Percentiles rank a stretch among this genome's conserved stretches.
Conservation (phyloP, 2,329 filamentous ascomycete species). For the Colletotrichum sublineola region DNA sequence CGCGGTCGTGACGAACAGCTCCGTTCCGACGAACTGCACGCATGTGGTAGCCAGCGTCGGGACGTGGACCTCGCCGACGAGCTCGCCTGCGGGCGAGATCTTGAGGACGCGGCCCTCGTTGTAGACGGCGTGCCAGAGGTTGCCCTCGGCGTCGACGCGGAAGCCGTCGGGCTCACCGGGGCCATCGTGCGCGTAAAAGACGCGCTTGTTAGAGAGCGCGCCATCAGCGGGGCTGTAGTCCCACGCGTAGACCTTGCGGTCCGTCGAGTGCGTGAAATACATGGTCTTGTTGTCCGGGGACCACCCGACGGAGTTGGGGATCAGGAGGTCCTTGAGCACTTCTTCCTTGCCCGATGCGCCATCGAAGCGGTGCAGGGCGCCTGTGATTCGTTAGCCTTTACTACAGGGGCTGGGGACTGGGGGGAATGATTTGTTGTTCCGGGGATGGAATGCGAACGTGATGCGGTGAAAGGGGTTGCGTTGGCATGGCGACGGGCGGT, state of each 20-base stretch:
- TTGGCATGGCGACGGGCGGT: slow-evolving; percentile 11
- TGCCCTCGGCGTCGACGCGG: slow-evolving; percentile 85
- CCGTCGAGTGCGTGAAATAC: slow-evolving; percentile 86
- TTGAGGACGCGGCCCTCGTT: slow-evolving; percentile 82
- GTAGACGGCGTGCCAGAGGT: slow-evolving; percentile 90
- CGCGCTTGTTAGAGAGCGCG: slow-evolving; percentile 74
- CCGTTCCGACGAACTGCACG: slow-evolving; percentile 80
- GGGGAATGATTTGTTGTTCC: neutral
- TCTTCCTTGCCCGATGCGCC: slow-evolving; percentile 70
- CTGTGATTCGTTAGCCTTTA: slow-evolving; percentile 56
- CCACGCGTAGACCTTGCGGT: slow-evolving; percentile 77
- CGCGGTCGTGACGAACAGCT: slow-evolving; percentile 85
- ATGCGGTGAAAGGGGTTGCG: slow-evolving; percentile 12
- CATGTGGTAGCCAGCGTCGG: slow-evolving; percentile 87
- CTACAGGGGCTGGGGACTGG: neutral
- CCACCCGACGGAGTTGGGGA: slow-evolving; percentile 90
- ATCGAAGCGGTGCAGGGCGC: slow-evolving; percentile 80
- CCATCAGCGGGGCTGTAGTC: slow-evolving; percentile 78
- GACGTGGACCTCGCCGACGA: slow-evolving; percentile 80
- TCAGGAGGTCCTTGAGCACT: slow-evolving; percentile 75
- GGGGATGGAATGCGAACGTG: neutral
- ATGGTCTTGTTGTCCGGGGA: slow-evolving; percentile 78
- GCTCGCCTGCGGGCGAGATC: slow-evolving; percentile 76
- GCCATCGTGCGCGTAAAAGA: slow-evolving; percentile 79
- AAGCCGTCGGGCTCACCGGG: slow-evolving; percentile 85